A percentile compares a stretch with the other conserved stretches of the same genome.
phyloP scores from a whole-genome alignment of 352 stramenopile genomes.

The Phytophthora nicotianae region DNA sequence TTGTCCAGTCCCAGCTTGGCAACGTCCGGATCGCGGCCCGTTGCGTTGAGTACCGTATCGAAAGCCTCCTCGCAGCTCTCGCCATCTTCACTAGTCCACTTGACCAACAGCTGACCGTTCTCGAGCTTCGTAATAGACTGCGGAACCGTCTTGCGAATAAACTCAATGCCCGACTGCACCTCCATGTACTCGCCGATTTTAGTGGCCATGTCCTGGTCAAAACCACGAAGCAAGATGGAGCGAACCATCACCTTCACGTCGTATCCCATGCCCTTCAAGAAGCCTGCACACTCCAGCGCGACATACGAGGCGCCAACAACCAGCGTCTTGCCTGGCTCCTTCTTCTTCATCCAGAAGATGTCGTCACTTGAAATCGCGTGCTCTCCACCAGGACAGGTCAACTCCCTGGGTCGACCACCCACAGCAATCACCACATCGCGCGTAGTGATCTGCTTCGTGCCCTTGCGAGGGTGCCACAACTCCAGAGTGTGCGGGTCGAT shows the following conservation, averaged over 20 bases:
- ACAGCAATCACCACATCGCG: constrained; percentile 95
- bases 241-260: constrained; percentile 97
- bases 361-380: constrained; percentile 93
- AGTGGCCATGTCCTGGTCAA: constrained; percentile 97
- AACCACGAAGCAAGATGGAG: constrained; percentile 96
- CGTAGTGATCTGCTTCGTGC: constrained; percentile 91
- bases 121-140: constrained; percentile 92
- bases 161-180: constrained; percentile 89
- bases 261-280: constrained; percentile 95
- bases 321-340: constrained; percentile 94
- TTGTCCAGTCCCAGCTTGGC: constrained; percentile 88
- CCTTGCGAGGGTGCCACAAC: constrained; percentile 87
- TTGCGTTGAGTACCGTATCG: constrained; percentile 96
- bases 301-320: constrained; percentile 98
- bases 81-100: constrained; percentile 69
- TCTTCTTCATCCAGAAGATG: constrained; percentile 84
- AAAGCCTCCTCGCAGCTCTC: constrained; percentile 88
- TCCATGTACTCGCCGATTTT: constrained; percentile 95
- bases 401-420: constrained; percentile 90
- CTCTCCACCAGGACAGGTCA: constrained; percentile 92
- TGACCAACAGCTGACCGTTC: constrained; percentile 80
- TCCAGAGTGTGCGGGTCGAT: constrained; percentile 94
- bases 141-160: constrained; percentile 91
- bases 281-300: constrained; percentile 97
- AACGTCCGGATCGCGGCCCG: constrained; percentile 94